Evolutionary conservation across 345 rosid genomes (phyloP), one percentile per base, ranked within the genome.

Genomic region (Euphorbia lathyris): DNA sequence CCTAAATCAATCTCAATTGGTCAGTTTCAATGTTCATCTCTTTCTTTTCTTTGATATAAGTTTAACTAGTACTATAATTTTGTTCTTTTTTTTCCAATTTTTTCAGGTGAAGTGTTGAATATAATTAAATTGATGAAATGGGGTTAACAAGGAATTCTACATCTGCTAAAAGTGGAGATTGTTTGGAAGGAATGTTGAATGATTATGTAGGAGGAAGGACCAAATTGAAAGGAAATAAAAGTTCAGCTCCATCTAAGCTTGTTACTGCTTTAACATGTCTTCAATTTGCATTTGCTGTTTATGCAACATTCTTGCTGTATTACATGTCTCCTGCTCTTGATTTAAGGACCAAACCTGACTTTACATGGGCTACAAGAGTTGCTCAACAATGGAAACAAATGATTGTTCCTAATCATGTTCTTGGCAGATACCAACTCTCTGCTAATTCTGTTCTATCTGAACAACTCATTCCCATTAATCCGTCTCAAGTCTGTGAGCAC

Each of bases 241-340:
- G 59, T 45, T n/a, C 63, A 29, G 65, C 72, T 52, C 76, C 97
- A 1, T 74, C 87, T 13, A 81, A 85, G 81, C 81, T 95, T 66
- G 97, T 95, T 59, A 81, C 92, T 11, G 83, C 77, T 43, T 77
- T 95, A 2, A 92, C 97, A 14, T 88, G 82, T 80, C 86, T 95
- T 40, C 99, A 95, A 65, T 83, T 95, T 58, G 86, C 87, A 2
- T 92, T 95, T 42, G 97, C 99, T 3, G 81, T 92, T 56, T 95
- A 92, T 73, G 99, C 97, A 45, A 95, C 97, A 11, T 84, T 87
- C 76, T 86, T 92, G 43, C 76, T 95, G 59, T 95, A 95, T 88
- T 95, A 79, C 83, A 88, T 92, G 97, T 84, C 97, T 68, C 99
- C 97, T 0, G 67, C 90, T 1, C 76, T 95, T 5, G 98, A 92